Conservation (phyloP, 331 rosid genomes). For the Arachis monticola region DNA sequence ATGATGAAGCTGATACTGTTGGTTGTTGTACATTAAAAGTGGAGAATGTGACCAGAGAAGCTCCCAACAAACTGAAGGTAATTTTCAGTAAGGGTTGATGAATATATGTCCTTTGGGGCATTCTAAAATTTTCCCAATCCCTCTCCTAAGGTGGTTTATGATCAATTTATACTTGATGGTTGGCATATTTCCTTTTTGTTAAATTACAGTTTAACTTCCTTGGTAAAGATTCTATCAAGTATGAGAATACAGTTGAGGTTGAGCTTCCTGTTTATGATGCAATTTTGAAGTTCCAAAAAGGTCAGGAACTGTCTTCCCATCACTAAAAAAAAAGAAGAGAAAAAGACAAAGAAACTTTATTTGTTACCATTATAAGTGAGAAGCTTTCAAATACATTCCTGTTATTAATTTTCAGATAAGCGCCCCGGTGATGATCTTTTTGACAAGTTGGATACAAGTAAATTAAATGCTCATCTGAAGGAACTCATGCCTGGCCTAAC, state of each 20-base stretch:
- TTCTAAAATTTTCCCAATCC: constrained; percentile 15
- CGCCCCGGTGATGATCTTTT: constrained; percentile 76
- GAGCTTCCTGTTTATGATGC: constrained; percentile 94
- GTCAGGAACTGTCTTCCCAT: constrained; percentile 49
- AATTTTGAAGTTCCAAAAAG: constrained; percentile 77
- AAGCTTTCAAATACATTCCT: constrained; percentile 26
- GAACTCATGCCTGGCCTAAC: constrained; percentile 98
- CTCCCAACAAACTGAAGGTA: constrained; percentile 87
- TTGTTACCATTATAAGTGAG: constrained; percentile 27
- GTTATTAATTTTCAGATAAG: constrained; percentile 60
- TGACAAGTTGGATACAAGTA: constrained; percentile 85
- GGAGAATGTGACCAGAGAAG: constrained; percentile 83
- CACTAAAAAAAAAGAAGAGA: no score
- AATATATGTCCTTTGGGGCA: constrained; percentile 9
- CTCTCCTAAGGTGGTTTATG: constrained; percentile 15
- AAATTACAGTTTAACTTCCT: constrained; percentile 91
- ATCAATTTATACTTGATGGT: constrained; percentile 29
- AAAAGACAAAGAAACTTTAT: not conserved
- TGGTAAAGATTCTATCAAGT: constrained; percentile 98
- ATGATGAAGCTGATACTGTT: constrained; percentile 99
- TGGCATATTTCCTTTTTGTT: constrained; percentile 42
- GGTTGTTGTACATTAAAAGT: constrained; percentile 99
- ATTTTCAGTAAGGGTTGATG: not conserved
- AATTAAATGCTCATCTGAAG: constrained; percentile 90
- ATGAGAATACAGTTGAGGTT: constrained; percentile 89